Evolutionary conservation across 2,329 filamentous ascomycete species (phyloP).

Genomic region (Cladosporium halotolerans): DNA sequence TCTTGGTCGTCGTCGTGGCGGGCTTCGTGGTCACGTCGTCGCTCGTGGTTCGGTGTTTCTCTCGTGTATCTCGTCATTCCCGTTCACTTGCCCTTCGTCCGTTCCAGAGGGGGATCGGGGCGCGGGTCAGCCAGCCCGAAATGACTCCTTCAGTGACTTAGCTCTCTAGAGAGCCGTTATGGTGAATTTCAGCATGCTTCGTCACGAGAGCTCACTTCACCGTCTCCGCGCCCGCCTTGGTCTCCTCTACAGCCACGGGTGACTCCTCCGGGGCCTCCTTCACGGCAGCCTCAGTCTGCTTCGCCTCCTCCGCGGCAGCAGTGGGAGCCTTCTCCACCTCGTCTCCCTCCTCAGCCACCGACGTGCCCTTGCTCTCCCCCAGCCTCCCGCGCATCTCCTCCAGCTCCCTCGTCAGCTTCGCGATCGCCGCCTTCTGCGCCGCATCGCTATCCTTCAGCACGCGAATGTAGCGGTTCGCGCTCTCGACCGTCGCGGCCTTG

Average conservation of each 20-base stretch:
- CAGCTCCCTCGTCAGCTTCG: conserved; percentile 23
- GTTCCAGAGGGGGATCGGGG: too few relatives aligned
- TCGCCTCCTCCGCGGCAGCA: background rate
- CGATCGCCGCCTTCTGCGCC: conserved; percentile 14
- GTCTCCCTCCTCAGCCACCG: background rate
- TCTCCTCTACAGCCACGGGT: background rate
- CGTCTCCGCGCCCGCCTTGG: background rate
- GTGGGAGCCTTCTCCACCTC: background rate
- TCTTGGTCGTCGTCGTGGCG: too few relatives aligned
- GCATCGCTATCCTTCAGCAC: conserved; percentile 59
- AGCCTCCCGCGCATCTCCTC: conserved; percentile 25
- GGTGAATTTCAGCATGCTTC: too few relatives aligned
- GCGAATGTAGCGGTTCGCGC: conserved; percentile 93
- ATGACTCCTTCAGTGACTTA: too few relatives aligned
- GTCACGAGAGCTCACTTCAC: background rate
- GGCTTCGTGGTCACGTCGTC: too few relatives aligned
- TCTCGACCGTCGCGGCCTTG: conserved; percentile 96
- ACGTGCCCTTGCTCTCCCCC: background rate
- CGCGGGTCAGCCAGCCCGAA: too few relatives aligned
- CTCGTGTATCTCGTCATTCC: too few relatives aligned
- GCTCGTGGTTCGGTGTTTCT: too few relatives aligned
- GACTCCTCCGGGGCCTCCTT: background rate
- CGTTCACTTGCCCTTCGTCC: too few relatives aligned
- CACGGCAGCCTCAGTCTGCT: background rate
- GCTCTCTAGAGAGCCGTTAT: too few relatives aligned